Evolutionary conservation across 140 eudicot genomes (phyloP), one percentile per base, ranked within the genome.

Genomic region (Flaveria floridana): DNA sequence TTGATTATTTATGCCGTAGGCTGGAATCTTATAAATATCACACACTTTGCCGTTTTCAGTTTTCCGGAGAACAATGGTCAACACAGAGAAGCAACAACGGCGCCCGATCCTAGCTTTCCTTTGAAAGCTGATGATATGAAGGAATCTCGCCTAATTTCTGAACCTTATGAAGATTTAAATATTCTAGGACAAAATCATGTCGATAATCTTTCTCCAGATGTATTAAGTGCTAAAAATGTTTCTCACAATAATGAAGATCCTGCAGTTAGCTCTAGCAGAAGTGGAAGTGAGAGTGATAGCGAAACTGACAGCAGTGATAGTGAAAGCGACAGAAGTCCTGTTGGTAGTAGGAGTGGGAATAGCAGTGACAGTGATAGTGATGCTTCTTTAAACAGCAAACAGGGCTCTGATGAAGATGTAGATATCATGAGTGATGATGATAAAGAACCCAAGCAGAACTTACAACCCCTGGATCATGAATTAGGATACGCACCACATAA

Each of bases 351-450:
- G 64, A 87, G 95, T 77, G 96, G 88, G 37, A 91, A 94, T 81
- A 84, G 87, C 66, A 90, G 98, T 76, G 97, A 90, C 67, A 87
- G 93, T 74, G 95, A 86, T 56, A 85, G 87, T 82, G 98, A 92
- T 73, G 89, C 95, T 73, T 92, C 96, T 80, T 78, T 95, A 7
- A 90, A 91, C 84, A 90, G 99, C 80, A 90, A 91, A 85, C 84
- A 88, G 80, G 92, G 91, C 25, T 88, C 99, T 65, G 99, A 94
- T 65, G 99, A 78, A 87, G 99, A 94, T 58, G 91, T 94, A 12
- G 96, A 94, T 82, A 94, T 94, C 52, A 85, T 94, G 93, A 84
- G 96, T 72, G 97, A 91, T 76, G 99, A 88, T 74, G 96, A 94
- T 46, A 90, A 85, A 80, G 84, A 90, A 82, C 75, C 84, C 53